These are phyloP conservation scores for Fusarium buxicola DNA, from an alignment of 2,329 filamentous ascomycete species.

Conservation along the genomic window DNA sequence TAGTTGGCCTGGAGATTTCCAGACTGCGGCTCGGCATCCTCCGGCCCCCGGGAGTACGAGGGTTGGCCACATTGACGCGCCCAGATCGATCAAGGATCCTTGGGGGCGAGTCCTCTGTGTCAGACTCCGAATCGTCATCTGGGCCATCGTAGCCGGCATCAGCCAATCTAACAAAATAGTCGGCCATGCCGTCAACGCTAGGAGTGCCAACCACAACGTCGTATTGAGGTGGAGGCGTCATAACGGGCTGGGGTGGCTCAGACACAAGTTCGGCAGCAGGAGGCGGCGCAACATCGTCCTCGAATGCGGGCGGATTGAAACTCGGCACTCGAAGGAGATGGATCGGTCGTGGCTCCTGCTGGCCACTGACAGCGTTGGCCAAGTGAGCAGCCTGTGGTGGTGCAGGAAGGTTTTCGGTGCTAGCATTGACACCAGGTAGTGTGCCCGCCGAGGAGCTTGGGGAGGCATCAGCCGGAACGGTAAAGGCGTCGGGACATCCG, in stretches of 20 bases:
- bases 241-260: conserved; percentile 53
- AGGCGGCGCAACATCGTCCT: conserved; percentile 70
- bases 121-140: conserved; percentile 56
- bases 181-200: conserved; percentile 77
- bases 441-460: conserved; percentile 71
- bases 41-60: conserved; percentile 64
- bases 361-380: conserved; percentile 46
- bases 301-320: conserved; percentile 88
- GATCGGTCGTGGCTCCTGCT: conserved; percentile 73
- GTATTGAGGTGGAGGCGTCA: conserved; percentile 88
- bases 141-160: conserved; percentile 68
- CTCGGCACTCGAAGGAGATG: conserved; percentile 86
- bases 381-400: conserved; percentile 68
- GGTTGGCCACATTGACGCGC: conserved; percentile 68
- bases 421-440: conserved; percentile 55
- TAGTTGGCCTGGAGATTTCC: conserved; percentile 60
- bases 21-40: conserved; percentile 68
- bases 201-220: conserved; percentile 79
- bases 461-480: conserved; percentile 69
- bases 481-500: conserved; percentile 67
- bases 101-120: conserved; percentile 57
- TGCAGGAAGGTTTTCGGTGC: conserved; percentile 53
- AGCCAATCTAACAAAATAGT: conserved; percentile 87
- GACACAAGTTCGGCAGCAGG: conserved; percentile 46
- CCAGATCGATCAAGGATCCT: conserved; percentile 64